Evolutionary conservation across 768 basidiomycete genomes (phyloP).

Genomic region (Lyophyllum atratum): DNA sequence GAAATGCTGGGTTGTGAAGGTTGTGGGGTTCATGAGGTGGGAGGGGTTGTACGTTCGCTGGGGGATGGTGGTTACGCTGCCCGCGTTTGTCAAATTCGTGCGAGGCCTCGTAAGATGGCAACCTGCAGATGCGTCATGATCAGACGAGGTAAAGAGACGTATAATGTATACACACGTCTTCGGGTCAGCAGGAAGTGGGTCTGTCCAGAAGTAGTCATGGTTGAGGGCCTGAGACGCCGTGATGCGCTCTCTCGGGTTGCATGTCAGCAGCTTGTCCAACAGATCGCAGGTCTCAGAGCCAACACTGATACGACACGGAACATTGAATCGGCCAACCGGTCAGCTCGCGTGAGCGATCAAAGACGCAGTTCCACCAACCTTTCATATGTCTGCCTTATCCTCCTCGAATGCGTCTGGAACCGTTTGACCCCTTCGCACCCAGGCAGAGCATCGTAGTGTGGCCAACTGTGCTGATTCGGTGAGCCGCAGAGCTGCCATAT

Average conservation of each 20-base stretch:
- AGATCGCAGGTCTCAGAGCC: slow-evolving; percentile 78
- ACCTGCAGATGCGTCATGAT: slow-evolving; percentile 35
- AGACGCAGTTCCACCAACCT: slow-evolving; percentile 43
- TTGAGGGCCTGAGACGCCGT: slow-evolving; percentile 87
- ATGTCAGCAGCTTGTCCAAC: slow-evolving; percentile 76
- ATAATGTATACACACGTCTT: slow-evolving; percentile 55
- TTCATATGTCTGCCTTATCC: slow-evolving; percentile 58
- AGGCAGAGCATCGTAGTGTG: slow-evolving; percentile 71
- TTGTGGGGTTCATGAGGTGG: slow-evolving; percentile 1
- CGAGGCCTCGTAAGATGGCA: slow-evolving; percentile 79
- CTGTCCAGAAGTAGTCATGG: slow-evolving; percentile 94
- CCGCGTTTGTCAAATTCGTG: slow-evolving; percentile 59
- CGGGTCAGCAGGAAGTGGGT: slow-evolving; percentile 85
- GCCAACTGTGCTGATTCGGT: slow-evolving; percentile 82
- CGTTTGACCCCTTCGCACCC: slow-evolving; percentile 80
- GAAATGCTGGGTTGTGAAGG: background rate
- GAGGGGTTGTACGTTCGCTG: background rate
- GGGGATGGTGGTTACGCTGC: slow-evolving; percentile 21
- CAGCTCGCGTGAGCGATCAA: slow-evolving; percentile 3
- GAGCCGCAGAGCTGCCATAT: slow-evolving; percentile 92
- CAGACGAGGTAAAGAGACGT: background rate
- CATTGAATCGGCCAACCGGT: background rate
- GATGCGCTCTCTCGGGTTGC: slow-evolving; percentile 82
- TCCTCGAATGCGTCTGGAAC: slow-evolving; percentile 54
- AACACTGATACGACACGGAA: slow-evolving; percentile 43